Evolutionary conservation across 1,284 basidiomycete species (phyloP), one percentile per base, ranked within the genome.

Genomic region (Tausonia pullulans): DNA sequence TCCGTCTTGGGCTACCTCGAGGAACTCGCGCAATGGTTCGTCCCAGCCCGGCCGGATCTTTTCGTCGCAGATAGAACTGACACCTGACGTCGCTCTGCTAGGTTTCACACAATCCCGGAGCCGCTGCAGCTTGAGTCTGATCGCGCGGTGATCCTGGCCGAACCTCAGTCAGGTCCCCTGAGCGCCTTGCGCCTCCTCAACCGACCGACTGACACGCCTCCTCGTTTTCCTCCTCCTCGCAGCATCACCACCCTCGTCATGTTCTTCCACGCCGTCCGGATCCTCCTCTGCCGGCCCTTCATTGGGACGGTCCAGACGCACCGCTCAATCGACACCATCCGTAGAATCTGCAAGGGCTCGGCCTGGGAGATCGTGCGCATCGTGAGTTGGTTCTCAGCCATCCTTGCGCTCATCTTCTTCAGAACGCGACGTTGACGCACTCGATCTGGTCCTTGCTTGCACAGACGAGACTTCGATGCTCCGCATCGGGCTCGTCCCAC

Each of bases 221-320:
- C 8, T 39, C 5, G 5, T 9, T 11, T 39, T 3, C 6, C 43
- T 16, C 16, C 3, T 27, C 4, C 57, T 3, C n/a, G 3, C 27
- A 58, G 57, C 43, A 44, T 58, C 27, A 6, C n/a, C 5, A 58
- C 57, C 9, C 44, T 58, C 7, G 14, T 58, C 57, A 58, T 58
- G 57, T 58, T 58, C 48, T 16, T 46, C 43, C 43, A 58, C 11
- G 57, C 57, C 6, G 41, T 58, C 16, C 57, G 57, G n/a, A 58
- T 58, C 43, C 43, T 58, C 16, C 41, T 58, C 27, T 58, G 57
- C 9, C 57, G 43, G 9, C 57, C 57, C 3, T 58, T 58, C 44
- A 58, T 58, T n/a, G 57, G 57, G 4, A 58, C 57, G 8, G 45
- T 58, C n/a, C 57, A 58, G 11, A 5, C 14, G 8, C 57, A 58